Evolutionary conservation across 352 stramenopile genomes (phyloP), one percentile per base, ranked within the genome.

Genomic region (Phytopythium montanum): DNA sequence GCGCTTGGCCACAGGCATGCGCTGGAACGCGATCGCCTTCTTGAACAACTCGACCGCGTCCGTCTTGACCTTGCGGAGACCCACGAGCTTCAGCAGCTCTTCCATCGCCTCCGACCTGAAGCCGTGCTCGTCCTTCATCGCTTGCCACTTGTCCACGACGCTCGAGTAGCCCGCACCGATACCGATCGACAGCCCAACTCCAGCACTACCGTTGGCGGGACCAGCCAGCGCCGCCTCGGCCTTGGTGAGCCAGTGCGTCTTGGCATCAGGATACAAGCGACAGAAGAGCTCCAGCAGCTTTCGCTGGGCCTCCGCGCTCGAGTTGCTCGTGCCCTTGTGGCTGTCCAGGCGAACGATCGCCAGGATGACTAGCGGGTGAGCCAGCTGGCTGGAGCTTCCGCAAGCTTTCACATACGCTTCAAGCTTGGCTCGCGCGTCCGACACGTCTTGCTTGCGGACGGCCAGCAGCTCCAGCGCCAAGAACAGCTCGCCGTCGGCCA

Each of bases 41-140:
- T 90, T 89, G 51, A 91, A 96, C 41, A 96, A 59, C 34, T 81
- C 76, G 1, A 93, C 66, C 1, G 86, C 87, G 56, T 65, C 73
- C 39, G 81, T 58, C 56, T 97, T 97, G 5, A 97, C 89, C 54
- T 84, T 83, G 13, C 61, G 75, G n/a, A 97, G 69, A 2, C 89
- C 89, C 29, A 90, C 88, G 44, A 96, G 74, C 52, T 85, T 87
- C 18, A 96, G 48, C 21, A 97, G 61, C 36, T 89, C 66, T 8
- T 96, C 86, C 85, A 96, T 95, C 5, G 80, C 85, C 18, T 82
- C 50, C 3, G 87, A 95, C 0, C 65, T 39, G 42, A 74, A 76
- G 8, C 65, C 55, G 45, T 84, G 53, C 33, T 79, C 70, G 6
- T 56, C 56, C 55, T 92, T 87, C 25, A 94, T 53, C 39, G 70